Base-by-base conservation (phyloP, 768 basidiomycete species). In the Tremella yokohamensis region DNA sequence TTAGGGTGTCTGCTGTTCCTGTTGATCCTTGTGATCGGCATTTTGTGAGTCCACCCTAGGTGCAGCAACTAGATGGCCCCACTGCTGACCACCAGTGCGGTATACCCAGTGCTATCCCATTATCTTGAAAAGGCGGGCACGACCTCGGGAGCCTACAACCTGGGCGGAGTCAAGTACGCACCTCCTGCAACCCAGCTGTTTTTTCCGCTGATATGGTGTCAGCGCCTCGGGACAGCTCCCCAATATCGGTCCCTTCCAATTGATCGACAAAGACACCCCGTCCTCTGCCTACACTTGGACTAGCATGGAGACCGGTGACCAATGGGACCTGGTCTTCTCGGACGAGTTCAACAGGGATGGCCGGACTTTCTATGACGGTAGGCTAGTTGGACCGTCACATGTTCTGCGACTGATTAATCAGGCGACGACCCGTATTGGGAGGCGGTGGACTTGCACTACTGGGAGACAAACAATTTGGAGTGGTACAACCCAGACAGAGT, bases 241-340 rank as follows among this genome's bases (percentile, higher is more conserved):
- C 1, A 76, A 79, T 54, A 82, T 86, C 3, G 83, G 83, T 48
- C 72, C 90, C 52, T 88, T 86, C 1, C 76, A 66, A 1, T 78
- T 96, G 22, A 83, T 98, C 65, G 94, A 98, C 76, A 55, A 66
- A 2, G 86, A 85, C 18, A 98, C 94, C 0, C 89, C 88, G 1
- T 49, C 76, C 7, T 76, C 78, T 11, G 87, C 80, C 12, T 76
- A 79, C 59, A 82, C 83, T 37, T 81, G 85, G n/a, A 82, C 79
- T 1, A 88, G 87, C 1, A 85, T 83, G 59, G 90, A 96, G 57
- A 74, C 71, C 65, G 94, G 92, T 1, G 80, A 86, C 53, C 76
- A 81, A 11, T 93, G 90, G 76, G 80, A 87, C 57, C 83, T 98
- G 38, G 86, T 90, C 8, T 98, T 93, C 78, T 91, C 89, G 48